A percentile compares a stretch with the other conserved stretches of the same genome.
Evolutionary conservation across 352 stramenopile genomes (phyloP).

Genomic region (Globisporangium spinosum): DNA sequence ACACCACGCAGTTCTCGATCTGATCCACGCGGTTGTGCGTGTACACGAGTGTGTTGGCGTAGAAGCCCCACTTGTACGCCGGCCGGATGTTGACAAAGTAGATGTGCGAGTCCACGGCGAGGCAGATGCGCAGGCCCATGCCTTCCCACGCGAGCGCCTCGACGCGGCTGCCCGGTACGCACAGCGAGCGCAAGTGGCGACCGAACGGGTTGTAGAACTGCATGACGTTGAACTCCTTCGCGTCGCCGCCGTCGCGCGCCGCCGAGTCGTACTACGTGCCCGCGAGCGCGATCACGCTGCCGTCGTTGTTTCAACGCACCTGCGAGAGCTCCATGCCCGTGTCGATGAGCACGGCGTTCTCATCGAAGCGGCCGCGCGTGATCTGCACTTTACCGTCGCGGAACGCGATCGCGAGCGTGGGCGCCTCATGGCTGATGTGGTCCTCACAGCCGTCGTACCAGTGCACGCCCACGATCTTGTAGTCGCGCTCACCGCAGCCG

Average conservation of each 20-base stretch:
- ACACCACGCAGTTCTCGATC: constrained; percentile 87
- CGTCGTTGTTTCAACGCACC: constrained; percentile 90
- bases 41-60: constrained; percentile 88
- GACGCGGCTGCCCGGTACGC: constrained; percentile 86
- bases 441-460: constrained; percentile 88
- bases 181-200: constrained; percentile 78
- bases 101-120: constrained; percentile 93
- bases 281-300: constrained; percentile 86
- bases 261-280: constrained; percentile 50
- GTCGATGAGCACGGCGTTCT: constrained; percentile 88
- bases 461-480: constrained; percentile 80
- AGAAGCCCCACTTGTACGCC: constrained; percentile 91
- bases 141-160: constrained; percentile 91
- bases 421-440: constrained; percentile 84
- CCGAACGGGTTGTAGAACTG: constrained; percentile 92
- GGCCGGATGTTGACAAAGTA: constrained; percentile 95
- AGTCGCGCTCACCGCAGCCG: constrained; percentile 38
- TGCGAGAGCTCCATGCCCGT: constrained; percentile 85
- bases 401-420: constrained; percentile 90
- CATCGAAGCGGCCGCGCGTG: constrained; percentile 81
- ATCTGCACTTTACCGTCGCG: constrained; percentile 90
- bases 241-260: constrained; percentile 25
- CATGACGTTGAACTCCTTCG: constrained; percentile 79
- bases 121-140: constrained; percentile 85
- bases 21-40: constrained; percentile 88